Percentiles rank a stretch among this genome's conserved stretches.
phyloP scores from a whole-genome alignment of 108 stramenopile genomes.

The Nitzschia inconspicua region DNA sequence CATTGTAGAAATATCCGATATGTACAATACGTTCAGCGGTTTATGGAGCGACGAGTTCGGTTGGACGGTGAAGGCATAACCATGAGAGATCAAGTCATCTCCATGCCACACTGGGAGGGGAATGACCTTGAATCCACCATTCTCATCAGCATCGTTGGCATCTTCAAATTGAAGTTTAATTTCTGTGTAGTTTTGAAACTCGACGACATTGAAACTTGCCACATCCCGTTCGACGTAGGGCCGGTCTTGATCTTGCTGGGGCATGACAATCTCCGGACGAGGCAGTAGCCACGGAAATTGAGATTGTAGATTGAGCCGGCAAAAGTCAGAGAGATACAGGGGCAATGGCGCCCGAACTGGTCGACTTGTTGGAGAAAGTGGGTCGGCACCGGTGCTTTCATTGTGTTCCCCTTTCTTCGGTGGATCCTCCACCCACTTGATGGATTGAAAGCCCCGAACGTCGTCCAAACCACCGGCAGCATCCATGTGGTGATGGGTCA shows the following conservation, averaged over 20 bases:
- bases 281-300: slow-evolving; percentile 81
- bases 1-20: slow-evolving; percentile 82
- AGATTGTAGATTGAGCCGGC: slow-evolving; percentile 34
- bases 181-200: slow-evolving; percentile 53
- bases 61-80: slow-evolving; percentile 77
- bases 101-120: slow-evolving; percentile 87
- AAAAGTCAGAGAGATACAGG: slow-evolving; percentile 53
- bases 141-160: background rate
- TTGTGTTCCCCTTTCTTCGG: background rate
- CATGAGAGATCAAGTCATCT: slow-evolving; percentile 75
- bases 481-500: slow-evolving; percentile 86
- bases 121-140: slow-evolving; percentile 49
- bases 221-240: slow-evolving; percentile 55
- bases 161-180: slow-evolving; percentile 37
- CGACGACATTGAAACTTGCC: slow-evolving; percentile 56
- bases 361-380: background rate
- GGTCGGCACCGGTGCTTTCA: too few relatives aligned
- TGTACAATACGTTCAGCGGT: slow-evolving; percentile 64
- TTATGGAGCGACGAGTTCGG: background rate
- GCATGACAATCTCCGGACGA: background rate
- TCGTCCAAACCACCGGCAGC: slow-evolving; percentile 82
- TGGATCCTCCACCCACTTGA: background rate
- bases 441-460: slow-evolving; percentile 71
- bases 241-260: slow-evolving; percentile 6
- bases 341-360: slow-evolving; percentile 44